phyloP scores from a whole-genome alignment of 2,329 filamentous ascomycete species.

The Cladophialophora carrionii region DNA sequence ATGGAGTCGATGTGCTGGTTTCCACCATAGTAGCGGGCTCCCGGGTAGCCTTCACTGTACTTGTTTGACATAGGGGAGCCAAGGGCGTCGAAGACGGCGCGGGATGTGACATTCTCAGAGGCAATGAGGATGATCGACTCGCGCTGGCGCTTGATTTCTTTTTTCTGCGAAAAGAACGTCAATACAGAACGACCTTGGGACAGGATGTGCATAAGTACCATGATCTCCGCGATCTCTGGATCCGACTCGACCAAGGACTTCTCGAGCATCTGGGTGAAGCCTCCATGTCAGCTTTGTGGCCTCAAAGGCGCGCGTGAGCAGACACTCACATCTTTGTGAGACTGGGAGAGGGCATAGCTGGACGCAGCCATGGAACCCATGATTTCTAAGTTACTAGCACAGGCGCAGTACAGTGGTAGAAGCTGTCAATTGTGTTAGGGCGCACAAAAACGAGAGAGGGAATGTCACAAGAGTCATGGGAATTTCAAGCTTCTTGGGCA shows the following conservation, averaged over 20 bases:
- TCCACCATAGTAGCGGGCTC: constrained; percentile 92
- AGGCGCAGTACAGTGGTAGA: not conserved
- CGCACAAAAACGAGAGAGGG: not conserved
- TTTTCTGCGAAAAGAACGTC: constrained; percentile 24
- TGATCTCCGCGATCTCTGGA: constrained; percentile 92
- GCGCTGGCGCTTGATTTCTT: constrained; percentile 96
- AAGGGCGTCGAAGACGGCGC: constrained; percentile 86
- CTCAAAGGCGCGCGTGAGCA: not conserved
- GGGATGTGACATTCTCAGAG: constrained; percentile 93
- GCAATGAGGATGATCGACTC: constrained; percentile 98
- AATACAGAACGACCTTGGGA: constrained; percentile 4
- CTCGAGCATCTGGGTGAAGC: constrained; percentile 77
- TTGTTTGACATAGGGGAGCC: constrained; percentile 98
- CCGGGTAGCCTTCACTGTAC: constrained; percentile 97
- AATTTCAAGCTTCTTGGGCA: constrained; percentile 4
- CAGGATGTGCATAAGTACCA: constrained; percentile 63
- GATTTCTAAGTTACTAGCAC: not conserved
- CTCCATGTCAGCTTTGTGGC: constrained; percentile 17
- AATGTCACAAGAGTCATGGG: constrained; percentile 1
- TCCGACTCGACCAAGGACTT: constrained; percentile 89
- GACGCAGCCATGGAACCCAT: constrained; percentile 45
- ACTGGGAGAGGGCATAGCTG: constrained; percentile 66
- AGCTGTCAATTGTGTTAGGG: not conserved
- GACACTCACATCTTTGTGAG: constrained; percentile 65
- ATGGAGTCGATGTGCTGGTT: constrained; percentile 95